Evolutionary conservation across 2,329 filamentous ascomycete species (phyloP).

Genomic region (Drechmeria coniospora): DNA sequence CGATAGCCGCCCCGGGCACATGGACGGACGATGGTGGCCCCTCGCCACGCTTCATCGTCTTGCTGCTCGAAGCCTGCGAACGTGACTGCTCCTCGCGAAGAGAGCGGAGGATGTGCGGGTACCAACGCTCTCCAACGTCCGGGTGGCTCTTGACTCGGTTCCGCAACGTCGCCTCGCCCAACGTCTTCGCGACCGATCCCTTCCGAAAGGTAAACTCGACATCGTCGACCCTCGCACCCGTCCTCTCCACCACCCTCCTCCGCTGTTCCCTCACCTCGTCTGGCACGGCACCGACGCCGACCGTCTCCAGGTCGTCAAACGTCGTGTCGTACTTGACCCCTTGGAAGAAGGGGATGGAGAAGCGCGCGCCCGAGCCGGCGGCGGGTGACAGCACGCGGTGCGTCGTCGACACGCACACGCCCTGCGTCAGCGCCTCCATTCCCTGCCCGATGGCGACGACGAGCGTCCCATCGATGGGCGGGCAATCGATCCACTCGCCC

Average conservation of each 20-base stretch:
- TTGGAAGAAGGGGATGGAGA: constrained; percentile 78
- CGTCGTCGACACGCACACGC: constrained; percentile 69
- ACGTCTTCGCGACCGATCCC: constrained; percentile 47
- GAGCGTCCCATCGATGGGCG: constrained; percentile 59
- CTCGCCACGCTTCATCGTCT: no score
- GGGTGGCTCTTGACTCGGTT: constrained; percentile 79
- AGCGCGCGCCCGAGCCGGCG: constrained; percentile 55
- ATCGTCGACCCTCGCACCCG: constrained; percentile 49
- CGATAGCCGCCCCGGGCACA: constrained; percentile 11
- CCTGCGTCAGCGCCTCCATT: constrained; percentile 69
- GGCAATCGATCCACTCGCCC: constrained; percentile 71
- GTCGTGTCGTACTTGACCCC: constrained; percentile 65
- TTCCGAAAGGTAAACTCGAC: constrained; percentile 77
- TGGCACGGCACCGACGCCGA: constrained; percentile 43
- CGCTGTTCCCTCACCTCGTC: constrained; percentile 47
- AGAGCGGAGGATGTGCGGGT: constrained; percentile 44
- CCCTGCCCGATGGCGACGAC: constrained; percentile 83
- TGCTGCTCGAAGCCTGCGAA: constrained; percentile 14
- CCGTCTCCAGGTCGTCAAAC: constrained; percentile 58
- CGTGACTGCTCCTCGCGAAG: constrained; percentile 43
- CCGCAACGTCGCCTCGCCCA: constrained; percentile 72
- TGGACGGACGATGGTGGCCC: no score
- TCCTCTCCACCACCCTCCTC: constrained; percentile 37
- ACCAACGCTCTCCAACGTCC: constrained; percentile 74
- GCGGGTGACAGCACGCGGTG: constrained; percentile 66